phyloP scores from a whole-genome alignment of 345 rosid genomes.

The Acer negundo region DNA sequence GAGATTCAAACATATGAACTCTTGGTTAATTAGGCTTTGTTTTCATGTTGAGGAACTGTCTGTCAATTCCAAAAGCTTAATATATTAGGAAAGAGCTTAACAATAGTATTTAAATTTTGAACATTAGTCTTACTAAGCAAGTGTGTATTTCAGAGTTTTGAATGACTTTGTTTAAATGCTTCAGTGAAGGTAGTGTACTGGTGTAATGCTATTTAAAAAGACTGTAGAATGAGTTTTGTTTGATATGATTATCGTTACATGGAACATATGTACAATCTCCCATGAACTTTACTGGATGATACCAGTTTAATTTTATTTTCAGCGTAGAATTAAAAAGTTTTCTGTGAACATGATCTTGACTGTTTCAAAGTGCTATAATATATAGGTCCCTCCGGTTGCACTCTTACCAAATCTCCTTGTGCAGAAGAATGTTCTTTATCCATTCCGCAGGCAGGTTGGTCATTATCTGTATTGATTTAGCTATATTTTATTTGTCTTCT shows the following conservation, averaged over 20 bases:
- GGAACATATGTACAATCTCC: not conserved
- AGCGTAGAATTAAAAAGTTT: not conserved
- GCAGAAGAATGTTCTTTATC: slow-evolving; percentile 76
- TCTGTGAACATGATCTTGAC: slow-evolving; percentile 10
- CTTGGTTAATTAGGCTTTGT: not conserved
- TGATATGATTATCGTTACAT: not conserved
- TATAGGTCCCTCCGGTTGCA: slow-evolving; percentile 88
- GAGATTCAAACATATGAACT: too few species aligned
- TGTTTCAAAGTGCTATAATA: slow-evolving; percentile 21
- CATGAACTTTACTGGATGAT: not conserved
- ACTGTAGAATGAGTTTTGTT: slow-evolving; percentile 7
- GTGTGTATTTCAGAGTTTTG: not conserved
- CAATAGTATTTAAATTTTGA: not conserved
- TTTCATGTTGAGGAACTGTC: not conserved
- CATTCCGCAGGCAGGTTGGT: slow-evolving; percentile 79
- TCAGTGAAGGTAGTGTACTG: not conserved
- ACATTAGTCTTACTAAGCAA: not conserved
- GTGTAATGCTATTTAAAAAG: not conserved
- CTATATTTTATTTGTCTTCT: slow-evolving; percentile 6
- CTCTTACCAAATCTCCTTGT: slow-evolving; percentile 75
- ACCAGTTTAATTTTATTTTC: slow-evolving; percentile 2
- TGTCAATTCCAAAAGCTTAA: not conserved
- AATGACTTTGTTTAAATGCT: not conserved
- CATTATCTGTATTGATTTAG: not conserved
- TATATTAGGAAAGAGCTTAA: not conserved